These are phyloP conservation scores for Candida nitratophila DNA, from an alignment of 805 yeast species.

Conservation along the genomic window DNA sequence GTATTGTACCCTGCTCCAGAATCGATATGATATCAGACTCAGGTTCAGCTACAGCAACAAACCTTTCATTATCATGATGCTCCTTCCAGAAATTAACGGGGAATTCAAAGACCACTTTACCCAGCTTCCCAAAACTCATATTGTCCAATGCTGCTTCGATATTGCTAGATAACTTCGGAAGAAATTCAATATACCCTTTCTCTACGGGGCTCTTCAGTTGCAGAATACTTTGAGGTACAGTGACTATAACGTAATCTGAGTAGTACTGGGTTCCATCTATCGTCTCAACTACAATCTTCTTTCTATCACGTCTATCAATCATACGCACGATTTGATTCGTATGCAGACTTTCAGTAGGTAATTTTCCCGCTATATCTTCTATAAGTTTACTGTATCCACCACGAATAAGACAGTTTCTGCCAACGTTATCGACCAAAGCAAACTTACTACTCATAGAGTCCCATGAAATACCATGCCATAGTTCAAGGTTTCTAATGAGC, in stretches of 20 bases:
- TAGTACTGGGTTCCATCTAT: conserved; percentile 22
- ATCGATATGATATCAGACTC: conserved; percentile 12
- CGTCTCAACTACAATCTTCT: conserved; percentile 26
- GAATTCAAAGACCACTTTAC: conserved; percentile 69
- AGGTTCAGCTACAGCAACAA: conserved; percentile 36
- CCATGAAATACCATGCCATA: conserved; percentile 82
- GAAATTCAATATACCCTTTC: conserved; percentile 45
- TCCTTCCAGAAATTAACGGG: conserved; percentile 51
- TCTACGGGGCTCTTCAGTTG: conserved; percentile 25
- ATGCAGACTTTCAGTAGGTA: conserved; percentile 34
- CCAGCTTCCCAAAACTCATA: conserved; percentile 60
- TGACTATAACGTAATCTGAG: conserved; percentile 57
- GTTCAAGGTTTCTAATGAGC: conserved; percentile 51
- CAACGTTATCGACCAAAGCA: conserved; percentile 63
- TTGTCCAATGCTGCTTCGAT: conserved; percentile 37
- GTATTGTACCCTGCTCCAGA: conserved; percentile 4
- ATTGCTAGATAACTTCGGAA: conserved; percentile 44
- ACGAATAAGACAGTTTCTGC: conserved; percentile 67
- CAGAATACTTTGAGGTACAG: conserved; percentile 72
- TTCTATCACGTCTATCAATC: conserved; percentile 25
- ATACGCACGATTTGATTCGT: conserved; percentile 35
- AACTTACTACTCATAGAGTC: conserved; percentile 66
- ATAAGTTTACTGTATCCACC: conserved; percentile 53
- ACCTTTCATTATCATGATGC: conserved; percentile 38
- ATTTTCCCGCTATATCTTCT: conserved; percentile 30